Evolutionary conservation across 495 filamentous ascomycete species (phyloP).

Genomic region (Aspergillus coremiiformis): DNA sequence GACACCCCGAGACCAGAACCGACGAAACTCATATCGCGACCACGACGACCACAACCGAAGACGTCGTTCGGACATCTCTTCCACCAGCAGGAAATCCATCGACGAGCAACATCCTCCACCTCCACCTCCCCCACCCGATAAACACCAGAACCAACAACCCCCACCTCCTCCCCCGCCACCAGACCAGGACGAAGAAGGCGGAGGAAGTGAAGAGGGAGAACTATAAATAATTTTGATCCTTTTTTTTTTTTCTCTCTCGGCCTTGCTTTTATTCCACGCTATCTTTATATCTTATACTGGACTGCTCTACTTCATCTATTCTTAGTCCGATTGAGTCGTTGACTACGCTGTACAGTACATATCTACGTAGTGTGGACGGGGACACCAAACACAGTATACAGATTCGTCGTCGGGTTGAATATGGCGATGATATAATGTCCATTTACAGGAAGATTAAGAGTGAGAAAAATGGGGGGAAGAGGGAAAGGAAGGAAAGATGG

Average conservation of each 20-base stretch:
- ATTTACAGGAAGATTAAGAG: neutral
- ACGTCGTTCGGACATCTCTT: conserved; percentile 4
- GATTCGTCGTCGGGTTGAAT: neutral
- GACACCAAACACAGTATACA: neutral
- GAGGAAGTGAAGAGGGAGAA: conserved; percentile 41
- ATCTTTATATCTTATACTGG: too few relatives aligned
- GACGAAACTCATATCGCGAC: conserved; percentile 11
- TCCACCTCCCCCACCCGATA: neutral
- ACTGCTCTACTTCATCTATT: neutral
- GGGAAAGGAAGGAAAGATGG: neutral
- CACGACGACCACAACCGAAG: conserved; percentile 9
- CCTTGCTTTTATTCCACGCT: neutral
- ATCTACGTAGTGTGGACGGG: neutral
- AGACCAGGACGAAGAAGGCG: conserved; percentile 24
- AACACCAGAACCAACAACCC: neutral
- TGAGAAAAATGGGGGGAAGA: neutral
- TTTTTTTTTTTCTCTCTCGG: neutral
- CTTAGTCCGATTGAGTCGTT: neutral
- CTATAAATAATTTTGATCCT: conserved; percentile 21
- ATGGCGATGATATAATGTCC: neutral
- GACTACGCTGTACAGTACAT: neutral
- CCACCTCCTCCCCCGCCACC: conserved; percentile 5
- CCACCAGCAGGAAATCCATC: conserved; percentile 3
- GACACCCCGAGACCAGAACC: neutral
- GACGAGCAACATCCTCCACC: conserved; percentile 4